Conservation (phyloP, 805 yeast species). For the Pichia manshurica region DNA sequence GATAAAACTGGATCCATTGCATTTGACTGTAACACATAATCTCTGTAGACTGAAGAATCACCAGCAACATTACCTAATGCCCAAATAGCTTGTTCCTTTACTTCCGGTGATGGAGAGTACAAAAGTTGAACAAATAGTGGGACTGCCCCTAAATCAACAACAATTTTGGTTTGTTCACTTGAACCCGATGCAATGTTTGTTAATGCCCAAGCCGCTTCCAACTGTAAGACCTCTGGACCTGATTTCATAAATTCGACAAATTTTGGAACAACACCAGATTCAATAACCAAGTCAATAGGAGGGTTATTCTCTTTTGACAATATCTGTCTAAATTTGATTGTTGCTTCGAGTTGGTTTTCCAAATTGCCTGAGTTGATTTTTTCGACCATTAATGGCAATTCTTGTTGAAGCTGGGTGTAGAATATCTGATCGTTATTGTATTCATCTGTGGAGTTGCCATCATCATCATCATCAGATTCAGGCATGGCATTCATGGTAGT, state of each 20-base stretch:
- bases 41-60: constrained; percentile 86
- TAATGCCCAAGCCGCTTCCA: constrained; percentile 99
- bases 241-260: constrained; percentile 79
- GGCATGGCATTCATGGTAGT: constrained; percentile 10
- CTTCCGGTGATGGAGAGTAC: constrained; percentile 78
- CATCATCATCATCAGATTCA: constrained; percentile 46
- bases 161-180: constrained; percentile 82
- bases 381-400: constrained; percentile 80
- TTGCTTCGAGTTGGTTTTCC: constrained; percentile 79
- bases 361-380: constrained; percentile 69
- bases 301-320: constrained; percentile 93
- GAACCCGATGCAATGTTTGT: constrained; percentile 96
- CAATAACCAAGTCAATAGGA: constrained; percentile 89
- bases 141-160: constrained; percentile 90
- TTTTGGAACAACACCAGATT: constrained; percentile 88
- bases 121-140: constrained; percentile 83
- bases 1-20: constrained; percentile 87
- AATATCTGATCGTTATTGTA: constrained; percentile 31
- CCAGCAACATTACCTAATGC: constrained; percentile 99
- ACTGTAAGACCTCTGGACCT: constrained; percentile 81
- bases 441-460: constrained; percentile 42
- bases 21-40: constrained; percentile 73
- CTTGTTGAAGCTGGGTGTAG: constrained; percentile 48
- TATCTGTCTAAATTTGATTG: constrained; percentile 88
- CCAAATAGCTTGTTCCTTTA: constrained; percentile 98